A percentile compares a stretch with the other conserved stretches of the same genome.
These are phyloP conservation scores for Fusarium euwallaceae DNA, from an alignment of 2,329 filamentous ascomycete genomes.

Conservation along the genomic window DNA sequence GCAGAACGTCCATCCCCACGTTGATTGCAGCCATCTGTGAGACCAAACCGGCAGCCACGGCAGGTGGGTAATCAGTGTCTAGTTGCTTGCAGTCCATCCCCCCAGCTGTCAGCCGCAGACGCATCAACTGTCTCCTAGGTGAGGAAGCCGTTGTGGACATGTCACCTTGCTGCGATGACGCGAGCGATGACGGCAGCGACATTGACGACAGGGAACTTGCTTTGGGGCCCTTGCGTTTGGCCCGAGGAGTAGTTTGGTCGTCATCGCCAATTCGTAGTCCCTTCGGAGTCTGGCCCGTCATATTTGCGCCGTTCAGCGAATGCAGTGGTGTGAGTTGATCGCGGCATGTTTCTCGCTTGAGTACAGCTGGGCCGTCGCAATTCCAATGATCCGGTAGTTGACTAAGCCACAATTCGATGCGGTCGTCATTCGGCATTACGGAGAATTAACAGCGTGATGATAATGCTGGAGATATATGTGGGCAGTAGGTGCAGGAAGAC, in stretches of 20 bases:
- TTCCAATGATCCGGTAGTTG: neutral
- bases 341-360: neutral
- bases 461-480: too few relatives aligned
- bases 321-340: neutral
- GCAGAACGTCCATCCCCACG: neutral
- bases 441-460: neutral
- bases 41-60: neutral
- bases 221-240: neutral
- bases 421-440: neutral
- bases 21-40: neutral
- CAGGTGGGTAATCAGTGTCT: neutral
- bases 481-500: too few relatives aligned
- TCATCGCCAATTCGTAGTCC: neutral
- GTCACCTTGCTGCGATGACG: neutral
- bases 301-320: neutral
- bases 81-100: neutral
- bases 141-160: neutral
- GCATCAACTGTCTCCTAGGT: neutral
- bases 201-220: neutral
- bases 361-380: neutral
- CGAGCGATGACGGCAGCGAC: neutral
- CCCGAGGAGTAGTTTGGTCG: neutral
- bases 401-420: neutral
- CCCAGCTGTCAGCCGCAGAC: neutral
- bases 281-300: neutral